Evolutionary conservation across 345 rosid species (phyloP), one percentile per base, ranked within the genome.

Genomic region (Limnanthes douglasii): DNA sequence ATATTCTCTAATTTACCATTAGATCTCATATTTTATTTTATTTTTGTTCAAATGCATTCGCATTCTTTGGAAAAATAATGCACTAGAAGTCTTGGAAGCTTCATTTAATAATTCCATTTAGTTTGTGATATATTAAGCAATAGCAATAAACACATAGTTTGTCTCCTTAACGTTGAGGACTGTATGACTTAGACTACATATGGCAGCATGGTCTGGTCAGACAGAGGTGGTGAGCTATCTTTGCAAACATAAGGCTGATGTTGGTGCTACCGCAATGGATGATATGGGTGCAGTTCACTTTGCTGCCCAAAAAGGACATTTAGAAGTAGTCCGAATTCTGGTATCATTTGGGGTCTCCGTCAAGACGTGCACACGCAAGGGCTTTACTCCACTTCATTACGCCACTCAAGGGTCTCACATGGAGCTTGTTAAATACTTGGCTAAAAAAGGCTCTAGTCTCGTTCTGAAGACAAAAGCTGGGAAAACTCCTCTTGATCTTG

Each of bases 181-280:
- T 37, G 25, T 46, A 31, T 43, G 18, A 24, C 42, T 36, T 50
- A 86, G 94, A 53, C 62, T 90, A 44, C 96, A 85, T 57, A 64
- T 90, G 37, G 99, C 96, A 49, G 94, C 99, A 48, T 85, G 99
- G 96, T 64, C 96, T 24, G 96, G 99, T 8, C 78, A 85, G 29
- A 54, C 64, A 18, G 66, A 70, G 61, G 83, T 73, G 9, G 88
- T 73, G 23, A 66, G 56, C 56, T 78, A 73, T 53, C 74, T 90
- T 40, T 85, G 96, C 78, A 71, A 80, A 57, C 57, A 78, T 25
- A 90, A 81, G 51, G 99, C 99, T 0, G 99, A 90, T 69, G 81
- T 67, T 11, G 85, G 96, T 17, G 96, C 99, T 37, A 85, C 94
- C 33, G 96, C 99, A 16, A 71, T 85, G 61, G 99, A 90, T 48